Evolutionary conservation across 768 basidiomycete species (phyloP), one percentile per base, ranked within the genome.

Genomic region (Lactarius quietus): DNA sequence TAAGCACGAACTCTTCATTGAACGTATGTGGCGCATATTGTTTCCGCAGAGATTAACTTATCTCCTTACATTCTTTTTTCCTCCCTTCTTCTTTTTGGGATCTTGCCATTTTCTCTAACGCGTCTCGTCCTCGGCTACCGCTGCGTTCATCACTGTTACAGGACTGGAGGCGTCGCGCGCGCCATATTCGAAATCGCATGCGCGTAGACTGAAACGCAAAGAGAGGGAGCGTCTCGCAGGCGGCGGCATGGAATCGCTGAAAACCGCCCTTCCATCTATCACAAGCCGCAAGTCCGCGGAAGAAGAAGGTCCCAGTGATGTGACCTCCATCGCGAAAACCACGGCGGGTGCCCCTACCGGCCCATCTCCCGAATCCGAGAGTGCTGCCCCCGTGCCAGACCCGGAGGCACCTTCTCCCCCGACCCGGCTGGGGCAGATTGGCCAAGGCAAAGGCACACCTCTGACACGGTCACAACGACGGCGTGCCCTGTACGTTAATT

Each of bases 131-230:
- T 38, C 59, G 64, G 53, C 20, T 55, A 36, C 38, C 14, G n/a
- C 54, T 9, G 28, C 38, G 33, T 60, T 51, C 31, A 43, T 54
- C 64, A 48, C 23, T 51, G 38, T 20, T 29, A 23, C 63, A 86
- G 85, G 78, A 8, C 74, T 92, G 53, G 83, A 81, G 64, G 74
- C 78, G 4, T 78, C 79, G 7, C 76, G 74, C 43, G 76, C 80
- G 1, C 84, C 85, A 23, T 86, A 88, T 72, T 92, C 90, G 0
- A 92, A 86, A 74, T 87, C 85, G 23, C 90, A 92, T 71, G 78
- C 76, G 52, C 83, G 89, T 28, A 84, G 90, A 35, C 70, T 87
- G 71, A 91, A 90, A 72, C 85, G 85, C 69, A 90, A 85, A 71
- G 85, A 82, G 57, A 86, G 81, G 39, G 76, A 78, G 55, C 69